Evolutionary conservation across 495 filamentous ascomycete genomes (phyloP), one percentile per base, ranked within the genome.

Genomic region (Penicilliopsis zonata): DNA sequence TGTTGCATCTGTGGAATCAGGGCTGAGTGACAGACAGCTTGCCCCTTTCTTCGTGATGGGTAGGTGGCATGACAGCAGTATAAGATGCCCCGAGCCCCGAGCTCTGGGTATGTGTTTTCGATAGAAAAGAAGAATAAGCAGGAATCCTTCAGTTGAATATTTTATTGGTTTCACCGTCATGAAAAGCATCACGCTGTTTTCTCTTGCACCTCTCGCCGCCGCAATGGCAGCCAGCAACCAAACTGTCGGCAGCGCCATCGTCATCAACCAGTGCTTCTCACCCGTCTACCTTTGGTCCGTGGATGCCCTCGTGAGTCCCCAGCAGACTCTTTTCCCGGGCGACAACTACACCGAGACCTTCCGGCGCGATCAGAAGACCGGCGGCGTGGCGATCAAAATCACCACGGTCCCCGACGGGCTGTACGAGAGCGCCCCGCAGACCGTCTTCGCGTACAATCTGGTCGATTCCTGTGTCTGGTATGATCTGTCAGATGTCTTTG

Each of bases 271-370:
- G 18, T 75, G 70, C 57, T 0, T 33, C 10, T 18, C 30, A 18
- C 41, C 61, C 27, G 47, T 75, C 19, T 69, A 72, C 36, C 28
- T 73, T 41, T 76, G 71, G 70, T 70, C 69, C 12, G 71, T 78
- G 13, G 64, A 61, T 26, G 37, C 45, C 3, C 27, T 36, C 5
- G 41, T 68, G 30, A 43, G 42, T 1, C 50, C 57, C 14, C 46
- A 46, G 28, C 42, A 40, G 13, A 41, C 59, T 4, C 1, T 59
- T 9, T 18, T 21, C 3, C 47, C 50, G 3, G 34, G 30, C 20
- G 15, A 35, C 5, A 27, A 23, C 13, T 69, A 66, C 46, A 38
- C 13, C 14, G 67, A 73, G 41, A 21, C 35, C 2, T 74, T 56
- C 47, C 52, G 45, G 33, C 45, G 49, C n/a, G 69, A 74, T 41